Evolutionary conservation across 2,329 filamentous ascomycete genomes (phyloP).

Genomic region (Colletotrichum gigasporum): DNA sequence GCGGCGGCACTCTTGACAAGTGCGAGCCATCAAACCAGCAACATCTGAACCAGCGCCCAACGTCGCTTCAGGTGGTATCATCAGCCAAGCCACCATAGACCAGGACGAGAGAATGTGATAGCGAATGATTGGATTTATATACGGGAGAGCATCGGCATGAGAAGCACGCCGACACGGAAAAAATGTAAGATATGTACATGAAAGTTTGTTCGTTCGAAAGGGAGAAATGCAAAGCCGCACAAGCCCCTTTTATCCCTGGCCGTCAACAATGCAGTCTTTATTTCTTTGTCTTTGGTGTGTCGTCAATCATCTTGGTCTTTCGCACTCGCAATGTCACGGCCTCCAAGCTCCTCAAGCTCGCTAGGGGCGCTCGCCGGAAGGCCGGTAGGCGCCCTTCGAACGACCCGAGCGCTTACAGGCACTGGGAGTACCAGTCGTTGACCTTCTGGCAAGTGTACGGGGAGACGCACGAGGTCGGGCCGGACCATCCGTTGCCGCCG

Average conservation of each 20-base stretch:
- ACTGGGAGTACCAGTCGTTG: constrained; percentile 55
- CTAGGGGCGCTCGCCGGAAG: constrained; percentile 1
- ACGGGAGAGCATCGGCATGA: constrained; percentile 7
- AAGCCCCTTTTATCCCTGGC: constrained; percentile 7
- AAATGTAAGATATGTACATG: constrained; percentile 23
- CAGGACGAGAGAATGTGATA: no score
- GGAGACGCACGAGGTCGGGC: constrained; percentile 46
- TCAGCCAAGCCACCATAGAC: background rate
- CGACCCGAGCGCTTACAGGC: constrained; percentile 40
- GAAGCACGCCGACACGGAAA: background rate
- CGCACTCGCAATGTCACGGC: background rate
- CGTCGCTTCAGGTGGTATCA: no score
- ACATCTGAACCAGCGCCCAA: no score
- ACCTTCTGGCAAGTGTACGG: constrained; percentile 46
- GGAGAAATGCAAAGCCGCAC: constrained; percentile 7
- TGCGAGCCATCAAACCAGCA: no score
- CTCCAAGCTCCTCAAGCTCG: background rate
- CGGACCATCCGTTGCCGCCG: constrained; percentile 46
- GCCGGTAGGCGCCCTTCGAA: no score
- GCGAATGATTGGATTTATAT: constrained; percentile 30
- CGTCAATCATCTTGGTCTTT: background rate
- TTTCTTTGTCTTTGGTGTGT: constrained; percentile 6
- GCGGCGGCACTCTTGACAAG: no score
- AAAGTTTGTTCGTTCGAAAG: constrained; percentile 10
- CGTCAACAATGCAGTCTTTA: constrained; percentile 5